Evolutionary conservation across 495 filamentous ascomycete species (phyloP), one percentile per base, ranked within the genome.

Genomic region (Lasiosphaeria hispida): DNA sequence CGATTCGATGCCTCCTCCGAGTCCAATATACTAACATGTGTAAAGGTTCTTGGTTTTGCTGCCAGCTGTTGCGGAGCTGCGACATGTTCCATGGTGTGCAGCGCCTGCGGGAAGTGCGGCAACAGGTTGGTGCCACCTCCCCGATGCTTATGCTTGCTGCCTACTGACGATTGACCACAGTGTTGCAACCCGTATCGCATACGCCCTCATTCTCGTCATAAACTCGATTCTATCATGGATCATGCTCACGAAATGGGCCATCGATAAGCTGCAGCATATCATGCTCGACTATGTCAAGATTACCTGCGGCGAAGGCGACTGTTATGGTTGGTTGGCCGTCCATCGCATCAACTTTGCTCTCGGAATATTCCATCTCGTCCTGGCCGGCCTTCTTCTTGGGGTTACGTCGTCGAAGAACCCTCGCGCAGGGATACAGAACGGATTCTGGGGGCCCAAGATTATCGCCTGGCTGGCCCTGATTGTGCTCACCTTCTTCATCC

Each of bases 171-270:
- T 62, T 10, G 34, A 34, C n/a, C 3, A 38, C 63, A 96, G 91
- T 72, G 92, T 96, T 77, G 92, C 92, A 37, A 98, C 94, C 67
- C 87, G 94, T 77, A 96, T 98, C 73, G 92, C 89, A 67, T 98
- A 97, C 74, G 94, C 95, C 63, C 84, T 97, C 69, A 88, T 98
- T 65, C 90, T 98, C 53, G 83, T 97, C 60, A 73, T 96, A 76
- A 97, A 98, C 82, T 96, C 92, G 45, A 96, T 97, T 59, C 70
- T 96, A 45, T 93, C 95, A 33, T 98, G 94, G 94, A 89, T 98
- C 36, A 96, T 97, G 92, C 92, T 97, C 80, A 97, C 94, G 8
- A 91, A 91, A 58, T 98, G 95, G 94, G 94, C 94, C 13, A 87
- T 97, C 71, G 92, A 96, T 65, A 97, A 97, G 68, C 78, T 98